Conservation (phyloP, 371 early-diverging fungal species). For the Vairimorpha apis region DNA sequence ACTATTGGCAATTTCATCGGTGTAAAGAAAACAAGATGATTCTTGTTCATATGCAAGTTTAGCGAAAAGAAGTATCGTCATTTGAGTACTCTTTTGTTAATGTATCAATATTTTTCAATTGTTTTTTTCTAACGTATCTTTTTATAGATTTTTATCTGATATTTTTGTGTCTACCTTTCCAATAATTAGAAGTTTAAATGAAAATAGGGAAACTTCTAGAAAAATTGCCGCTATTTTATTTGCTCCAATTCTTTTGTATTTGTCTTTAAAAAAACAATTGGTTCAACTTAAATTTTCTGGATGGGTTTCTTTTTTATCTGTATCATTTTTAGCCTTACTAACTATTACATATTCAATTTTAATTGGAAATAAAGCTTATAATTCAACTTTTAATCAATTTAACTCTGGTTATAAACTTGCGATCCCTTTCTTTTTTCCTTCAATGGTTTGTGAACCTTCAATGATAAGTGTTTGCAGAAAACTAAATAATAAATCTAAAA, state of each 20-base stretch:
- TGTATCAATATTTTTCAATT: conserved; percentile 27
- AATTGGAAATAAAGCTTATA: conserved; percentile 4
- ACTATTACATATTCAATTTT: conserved; percentile 20
- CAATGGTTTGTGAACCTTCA: conserved; percentile 58
- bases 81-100: conserved; percentile 10
- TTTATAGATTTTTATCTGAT: conserved; percentile 36
- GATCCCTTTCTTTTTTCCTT: conserved; percentile 48
- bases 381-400: neutral
- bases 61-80: neutral
- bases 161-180: conserved; percentile 8
- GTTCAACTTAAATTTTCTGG: conserved; percentile 1
- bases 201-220: neutral
- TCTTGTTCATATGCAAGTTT: neutral
- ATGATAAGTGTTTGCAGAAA: conserved; percentile 51
- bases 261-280: conserved; percentile 23
- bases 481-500: conserved; percentile 37
- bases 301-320: conserved; percentile 21
- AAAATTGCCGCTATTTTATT: conserved; percentile 18
- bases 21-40: neutral
- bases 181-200: neutral
- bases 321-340: conserved; percentile 24
- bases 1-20: too few relatives aligned
- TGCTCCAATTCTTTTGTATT: conserved; percentile 13
- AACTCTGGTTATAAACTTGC: conserved; percentile 9
- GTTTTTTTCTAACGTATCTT: conserved; percentile 32